Conservation (phyloP, 1,284 basidiomycete genomes). For the Rhodotorula sp. region DNA sequence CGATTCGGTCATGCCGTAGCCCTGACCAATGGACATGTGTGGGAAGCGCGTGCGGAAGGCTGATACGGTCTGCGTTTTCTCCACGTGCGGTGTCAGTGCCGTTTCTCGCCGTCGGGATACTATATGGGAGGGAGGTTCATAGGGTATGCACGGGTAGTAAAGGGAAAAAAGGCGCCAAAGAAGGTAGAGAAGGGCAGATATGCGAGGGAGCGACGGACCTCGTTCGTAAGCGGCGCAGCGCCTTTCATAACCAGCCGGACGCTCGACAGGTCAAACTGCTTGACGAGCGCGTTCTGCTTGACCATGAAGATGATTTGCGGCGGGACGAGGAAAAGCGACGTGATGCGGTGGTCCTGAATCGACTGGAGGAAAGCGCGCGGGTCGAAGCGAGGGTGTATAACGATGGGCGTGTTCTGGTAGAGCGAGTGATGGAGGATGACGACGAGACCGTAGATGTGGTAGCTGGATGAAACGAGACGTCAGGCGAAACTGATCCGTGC, state of each 20-base stretch:
- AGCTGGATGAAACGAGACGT: too few relatives aligned
- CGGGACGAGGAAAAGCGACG: slow-evolving; percentile 51
- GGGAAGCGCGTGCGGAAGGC: slow-evolving; percentile 31
- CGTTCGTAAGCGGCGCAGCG: slow-evolving; percentile 71
- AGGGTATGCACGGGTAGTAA: too few relatives aligned
- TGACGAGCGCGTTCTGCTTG: slow-evolving; percentile 41
- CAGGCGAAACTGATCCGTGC: too few relatives aligned
- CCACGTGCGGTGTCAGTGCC: too few relatives aligned
- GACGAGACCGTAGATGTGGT: slow-evolving; percentile 53
- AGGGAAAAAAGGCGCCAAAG: too few relatives aligned
- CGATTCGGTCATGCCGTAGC: slow-evolving; percentile 37
- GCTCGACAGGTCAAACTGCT: slow-evolving; percentile 66
- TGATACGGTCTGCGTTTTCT: slow-evolving; percentile 5
- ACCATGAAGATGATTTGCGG: slow-evolving; percentile 37
- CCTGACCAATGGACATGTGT: slow-evolving; percentile 23
- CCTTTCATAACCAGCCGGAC: slow-evolving; percentile 66
- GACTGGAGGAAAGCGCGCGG: slow-evolving; percentile 67
- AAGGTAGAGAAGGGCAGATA: background rate
- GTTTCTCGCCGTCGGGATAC: too few relatives aligned
- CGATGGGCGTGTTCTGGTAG: slow-evolving; percentile 55
- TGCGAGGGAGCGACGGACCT: background rate
- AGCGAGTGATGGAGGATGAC: slow-evolving; percentile 19
- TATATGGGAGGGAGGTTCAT: too few relatives aligned
- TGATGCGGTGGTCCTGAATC: slow-evolving; percentile 67
- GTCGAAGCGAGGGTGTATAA: slow-evolving; percentile 71